Evolutionary conservation across 768 basidiomycete genomes (phyloP).

Genomic region (Russula vinacea): DNA sequence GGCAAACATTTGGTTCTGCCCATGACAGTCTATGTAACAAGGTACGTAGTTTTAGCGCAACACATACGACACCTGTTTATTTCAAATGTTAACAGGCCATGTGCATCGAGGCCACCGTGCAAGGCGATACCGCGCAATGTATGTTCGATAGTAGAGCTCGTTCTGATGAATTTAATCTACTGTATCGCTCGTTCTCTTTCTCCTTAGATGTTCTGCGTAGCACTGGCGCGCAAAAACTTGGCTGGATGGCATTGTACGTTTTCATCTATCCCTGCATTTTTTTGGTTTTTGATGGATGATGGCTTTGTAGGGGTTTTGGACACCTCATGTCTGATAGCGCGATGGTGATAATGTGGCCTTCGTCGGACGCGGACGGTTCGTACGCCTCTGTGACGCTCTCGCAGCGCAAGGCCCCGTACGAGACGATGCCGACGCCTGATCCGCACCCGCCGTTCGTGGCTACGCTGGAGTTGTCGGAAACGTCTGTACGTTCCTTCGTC

Average conservation of each 20-base stretch:
- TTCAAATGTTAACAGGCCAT: constrained; percentile 4
- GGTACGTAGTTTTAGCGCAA: background rate
- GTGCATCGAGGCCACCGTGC: constrained; percentile 21
- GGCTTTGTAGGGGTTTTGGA: constrained; percentile 53
- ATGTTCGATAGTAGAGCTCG: background rate
- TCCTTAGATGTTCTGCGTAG: constrained; percentile 29
- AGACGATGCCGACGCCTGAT: constrained; percentile 58
- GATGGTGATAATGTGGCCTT: constrained; percentile 76
- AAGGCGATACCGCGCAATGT: constrained; percentile 25
- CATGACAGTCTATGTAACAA: constrained; percentile 13
- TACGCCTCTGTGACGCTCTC: constrained; percentile 52
- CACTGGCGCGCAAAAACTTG: constrained; percentile 20
- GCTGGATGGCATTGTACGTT: constrained; percentile 34
- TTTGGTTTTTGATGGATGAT: background rate
- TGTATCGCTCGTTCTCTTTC: background rate
- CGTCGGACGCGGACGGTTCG: constrained; percentile 44
- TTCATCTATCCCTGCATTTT: background rate
- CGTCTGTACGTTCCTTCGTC: constrained; percentile 39
- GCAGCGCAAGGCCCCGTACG: constrained; percentile 52
- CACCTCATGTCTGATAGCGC: constrained; percentile 50
- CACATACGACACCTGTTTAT: background rate
- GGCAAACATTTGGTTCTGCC: constrained; percentile 6
- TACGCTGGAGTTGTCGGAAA: constrained; percentile 35
- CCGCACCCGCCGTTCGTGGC: constrained; percentile 52
- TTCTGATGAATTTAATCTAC: background rate